Evolutionary conservation across 2,329 filamentous ascomycete genomes (phyloP), one percentile per base, ranked within the genome.

Genomic region (Tolypocladium pustulatum): DNA sequence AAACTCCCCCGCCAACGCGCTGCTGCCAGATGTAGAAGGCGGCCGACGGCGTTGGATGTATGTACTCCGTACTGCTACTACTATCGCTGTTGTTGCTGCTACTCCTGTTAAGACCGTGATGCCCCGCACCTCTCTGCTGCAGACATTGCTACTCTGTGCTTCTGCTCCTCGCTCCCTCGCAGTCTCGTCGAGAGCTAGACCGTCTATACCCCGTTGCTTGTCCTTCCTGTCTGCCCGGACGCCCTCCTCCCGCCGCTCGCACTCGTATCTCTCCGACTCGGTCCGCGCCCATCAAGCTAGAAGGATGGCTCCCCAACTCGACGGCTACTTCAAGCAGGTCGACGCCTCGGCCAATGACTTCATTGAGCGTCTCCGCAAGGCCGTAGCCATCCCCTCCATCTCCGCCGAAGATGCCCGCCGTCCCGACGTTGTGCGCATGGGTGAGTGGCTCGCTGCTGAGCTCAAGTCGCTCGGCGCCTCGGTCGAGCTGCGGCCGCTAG

Each of bases 391-490:
- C 68, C 94, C 94, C 25, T 99, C 94, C 63, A 83, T 99, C 72
- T 97, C 93, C 38, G 90, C 93, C 54, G 92, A 97, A 63, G 91
- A 94, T 70, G 87, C 88, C 66, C 87, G 90, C 69, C 87, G 94
- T 61, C 87, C 87, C 58, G 92, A 99, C 81, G 94, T 99, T 62
- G 85, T 99, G 69, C 90, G 88, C 79, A 99, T 99, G 94, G 94
- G 90, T 67, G 82, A 96, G 68, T 99, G 88, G 73, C 88, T 99
- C 63, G 90, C 87, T 63, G 78, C 81, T 57, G 90, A 97, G 78
- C 86, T 99, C 65, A 87, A 87, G 75, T 77, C 79, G 25, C 84
- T 99, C 32, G 94, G 94, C 61, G 94, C 92, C 64, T 82, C 88
- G 64, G 92, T 97, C 64, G 87, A 97, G 77, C 84, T 93, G 68